phyloP scores from a whole-genome alignment of 164 flowering plant genomes.

The Nelumbo lutea region DNA sequence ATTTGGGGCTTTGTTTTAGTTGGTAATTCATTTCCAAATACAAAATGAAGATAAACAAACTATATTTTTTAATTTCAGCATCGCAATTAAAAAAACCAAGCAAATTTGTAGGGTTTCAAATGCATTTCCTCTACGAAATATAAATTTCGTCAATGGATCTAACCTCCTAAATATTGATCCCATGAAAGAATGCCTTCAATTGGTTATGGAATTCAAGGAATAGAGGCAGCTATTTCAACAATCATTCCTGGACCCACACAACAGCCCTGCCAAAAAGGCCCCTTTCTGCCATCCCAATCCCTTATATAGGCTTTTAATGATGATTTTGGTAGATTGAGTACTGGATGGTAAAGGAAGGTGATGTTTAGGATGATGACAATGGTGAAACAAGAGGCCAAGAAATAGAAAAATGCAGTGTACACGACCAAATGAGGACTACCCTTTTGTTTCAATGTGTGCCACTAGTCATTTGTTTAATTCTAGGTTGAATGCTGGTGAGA shows the following conservation, averaged over 20 bases:
- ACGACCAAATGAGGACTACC: slow-evolving; percentile 50
- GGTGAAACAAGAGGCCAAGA: slow-evolving; percentile 45
- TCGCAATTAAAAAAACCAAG: too few species aligned
- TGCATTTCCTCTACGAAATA: too few species aligned
- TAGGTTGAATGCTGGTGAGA: slow-evolving; percentile 54
- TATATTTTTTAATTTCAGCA: too few species aligned
- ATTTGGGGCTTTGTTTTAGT: too few species aligned
- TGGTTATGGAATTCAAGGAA: too few species aligned
- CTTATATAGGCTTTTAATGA: slow-evolving; percentile 42
- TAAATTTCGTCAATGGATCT: too few species aligned
- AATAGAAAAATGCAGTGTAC: slow-evolving; percentile 64
- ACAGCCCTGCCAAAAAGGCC: slow-evolving; percentile 51
- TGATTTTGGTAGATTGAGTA: slow-evolving; percentile 39
- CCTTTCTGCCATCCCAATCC: slow-evolving; percentile 60
- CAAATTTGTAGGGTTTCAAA: too few species aligned
- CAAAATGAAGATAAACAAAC: too few species aligned
- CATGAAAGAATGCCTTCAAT: too few species aligned
- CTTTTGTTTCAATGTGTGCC: slow-evolving; percentile 38
- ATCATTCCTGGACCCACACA: slow-evolving; percentile 61
- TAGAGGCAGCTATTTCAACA: slow-evolving; percentile 2
- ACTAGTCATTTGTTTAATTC: slow-evolving; percentile 67
- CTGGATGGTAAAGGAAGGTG: slow-evolving; percentile 46
- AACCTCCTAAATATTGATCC: too few species aligned
- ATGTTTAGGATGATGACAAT: slow-evolving; percentile 50
- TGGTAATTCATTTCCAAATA: too few species aligned